Percentiles rank a stretch among this genome's conserved stretches.
These are phyloP conservation scores for Baeospora myosura DNA, from an alignment of 1,284 basidiomycete genomes.

Conservation along the genomic window DNA sequence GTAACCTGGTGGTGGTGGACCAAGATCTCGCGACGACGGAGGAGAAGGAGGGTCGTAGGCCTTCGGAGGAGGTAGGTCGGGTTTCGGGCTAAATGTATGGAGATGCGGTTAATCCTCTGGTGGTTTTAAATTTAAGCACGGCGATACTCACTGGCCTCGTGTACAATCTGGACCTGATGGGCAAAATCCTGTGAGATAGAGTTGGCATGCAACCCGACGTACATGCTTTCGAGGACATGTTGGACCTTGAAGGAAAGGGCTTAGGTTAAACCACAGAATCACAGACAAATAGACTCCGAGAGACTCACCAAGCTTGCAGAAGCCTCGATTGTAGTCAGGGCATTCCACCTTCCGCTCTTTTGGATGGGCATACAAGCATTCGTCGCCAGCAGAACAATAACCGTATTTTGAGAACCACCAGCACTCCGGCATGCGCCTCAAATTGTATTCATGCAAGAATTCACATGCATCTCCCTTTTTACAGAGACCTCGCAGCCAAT, in stretches of 20 bases:
- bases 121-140: too few relatives aligned
- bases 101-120: slow-evolving; percentile 2
- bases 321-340: slow-evolving; percentile 92
- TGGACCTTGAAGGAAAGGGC: slow-evolving; percentile 51
- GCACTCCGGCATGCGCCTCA: slow-evolving; percentile 98
- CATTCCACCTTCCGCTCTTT: slow-evolving; percentile 91
- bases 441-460: slow-evolving; percentile 98
- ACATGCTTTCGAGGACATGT: slow-evolving; percentile 90
- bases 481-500: slow-evolving; percentile 96
- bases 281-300: slow-evolving; percentile 5
- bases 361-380: slow-evolving; percentile 98
- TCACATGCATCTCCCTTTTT: slow-evolving; percentile 99
- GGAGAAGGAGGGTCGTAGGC: slow-evolving; percentile 76
- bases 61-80: slow-evolving; percentile 60
- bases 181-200: slow-evolving; percentile 93
- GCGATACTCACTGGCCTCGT: slow-evolving; percentile 76
- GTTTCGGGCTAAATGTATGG: slow-evolving; percentile 62
- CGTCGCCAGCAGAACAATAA: slow-evolving; percentile 96
- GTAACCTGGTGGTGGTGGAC: slow-evolving; percentile 89
- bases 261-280: slow-evolving; percentile 7
- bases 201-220: slow-evolving; percentile 82
- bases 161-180: slow-evolving; percentile 89
- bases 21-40: slow-evolving; percentile 71
- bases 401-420: slow-evolving; percentile 99
- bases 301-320: slow-evolving; percentile 80